A percentile compares a stretch with the other conserved stretches of the same genome.
These are phyloP conservation scores for Sporothrix dimorphospora DNA, from an alignment of 2,329 filamentous ascomycete genomes.

Conservation along the genomic window DNA sequence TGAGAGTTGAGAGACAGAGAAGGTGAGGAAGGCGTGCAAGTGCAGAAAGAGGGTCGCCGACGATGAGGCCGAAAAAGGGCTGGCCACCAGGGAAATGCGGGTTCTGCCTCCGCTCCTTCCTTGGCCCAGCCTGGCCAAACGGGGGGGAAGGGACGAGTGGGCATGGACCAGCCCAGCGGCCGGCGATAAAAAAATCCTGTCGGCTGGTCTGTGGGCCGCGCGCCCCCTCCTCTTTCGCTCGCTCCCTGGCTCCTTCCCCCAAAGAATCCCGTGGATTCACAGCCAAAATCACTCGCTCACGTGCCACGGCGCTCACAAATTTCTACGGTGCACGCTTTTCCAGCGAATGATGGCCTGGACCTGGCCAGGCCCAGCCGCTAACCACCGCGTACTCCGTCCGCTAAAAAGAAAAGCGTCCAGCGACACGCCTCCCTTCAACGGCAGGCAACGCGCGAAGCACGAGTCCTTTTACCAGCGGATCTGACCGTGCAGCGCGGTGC, in stretches of 20 bases:
- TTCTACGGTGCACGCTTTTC: slow-evolving; percentile 10
- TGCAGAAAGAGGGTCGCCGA: slow-evolving; percentile 11
- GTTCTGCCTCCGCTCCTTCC: slow-evolving; percentile 27
- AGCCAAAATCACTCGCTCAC: slow-evolving; percentile 18
- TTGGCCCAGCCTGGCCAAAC: slow-evolving; percentile 20
- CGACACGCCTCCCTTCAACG: neutral
- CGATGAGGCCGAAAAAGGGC: slow-evolving; percentile 24
- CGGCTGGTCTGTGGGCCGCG: slow-evolving; percentile 19
- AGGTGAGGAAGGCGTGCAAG: slow-evolving; percentile 8
- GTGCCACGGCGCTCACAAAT: slow-evolving; percentile 20
- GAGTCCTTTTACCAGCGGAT: neutral
- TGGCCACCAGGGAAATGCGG: slow-evolving; percentile 23
- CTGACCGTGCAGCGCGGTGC: slow-evolving; percentile 3
- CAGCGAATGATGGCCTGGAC: slow-evolving; percentile 1
- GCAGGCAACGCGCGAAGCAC: neutral
- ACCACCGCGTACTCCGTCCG: slow-evolving; percentile 15
- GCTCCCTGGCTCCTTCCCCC: slow-evolving; percentile 5
- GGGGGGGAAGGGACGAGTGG: slow-evolving; percentile 6
- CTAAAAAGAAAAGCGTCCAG: neutral
- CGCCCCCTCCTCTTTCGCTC: neutral
- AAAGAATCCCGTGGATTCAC: neutral
- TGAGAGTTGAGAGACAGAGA: slow-evolving; percentile 8
- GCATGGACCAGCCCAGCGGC: slow-evolving; percentile 18
- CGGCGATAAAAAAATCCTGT: slow-evolving; percentile 26
- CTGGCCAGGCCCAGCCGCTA: neutral